These are phyloP conservation scores for Penicillium cosmopolitanum DNA, from an alignment of 495 filamentous ascomycete genomes.

Conservation along the genomic window DNA sequence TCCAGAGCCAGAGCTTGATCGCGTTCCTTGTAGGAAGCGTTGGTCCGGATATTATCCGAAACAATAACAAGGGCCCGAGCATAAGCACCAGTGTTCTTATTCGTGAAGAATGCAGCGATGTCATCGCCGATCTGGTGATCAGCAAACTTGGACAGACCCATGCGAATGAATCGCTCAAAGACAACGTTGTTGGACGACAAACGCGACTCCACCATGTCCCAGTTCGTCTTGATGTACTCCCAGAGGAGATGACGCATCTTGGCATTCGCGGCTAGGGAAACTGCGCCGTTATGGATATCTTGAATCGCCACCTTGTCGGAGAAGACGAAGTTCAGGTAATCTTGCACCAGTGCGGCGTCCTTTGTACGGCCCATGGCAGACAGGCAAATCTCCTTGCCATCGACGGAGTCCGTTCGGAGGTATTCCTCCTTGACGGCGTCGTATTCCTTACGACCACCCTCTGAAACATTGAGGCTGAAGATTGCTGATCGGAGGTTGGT, in stretches of 20 bases:
- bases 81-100: conserved; percentile 79
- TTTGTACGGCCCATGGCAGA: conserved; percentile 74
- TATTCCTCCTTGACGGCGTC: conserved; percentile 82
- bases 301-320: conserved; percentile 75
- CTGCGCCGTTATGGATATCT: conserved; percentile 81
- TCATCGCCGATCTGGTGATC: conserved; percentile 69
- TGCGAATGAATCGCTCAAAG: conserved; percentile 81
- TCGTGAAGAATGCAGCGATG: conserved; percentile 80
- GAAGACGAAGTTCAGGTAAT: conserved; percentile 79
- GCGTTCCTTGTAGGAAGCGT: conserved; percentile 75
- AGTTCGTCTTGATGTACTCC: conserved; percentile 82
- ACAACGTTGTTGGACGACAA: conserved; percentile 82
- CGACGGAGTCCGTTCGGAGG: conserved; percentile 75
- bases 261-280: conserved; percentile 71
- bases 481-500: conserved; percentile 78
- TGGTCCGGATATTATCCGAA: conserved; percentile 75
- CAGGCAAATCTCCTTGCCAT: conserved; percentile 86
- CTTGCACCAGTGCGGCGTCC: conserved; percentile 65
- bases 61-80: conserved; percentile 78
- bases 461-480: conserved; percentile 75
- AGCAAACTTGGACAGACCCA: conserved; percentile 76
- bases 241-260: conserved; percentile 72
- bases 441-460: conserved; percentile 67
- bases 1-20: conserved; percentile 69
- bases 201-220: conserved; percentile 66